A percentile compares a stretch with the other conserved stretches of the same genome.
Conservation (phyloP, 108 stramenopile genomes). For the Pseudonitzschia multistriata region DNA sequence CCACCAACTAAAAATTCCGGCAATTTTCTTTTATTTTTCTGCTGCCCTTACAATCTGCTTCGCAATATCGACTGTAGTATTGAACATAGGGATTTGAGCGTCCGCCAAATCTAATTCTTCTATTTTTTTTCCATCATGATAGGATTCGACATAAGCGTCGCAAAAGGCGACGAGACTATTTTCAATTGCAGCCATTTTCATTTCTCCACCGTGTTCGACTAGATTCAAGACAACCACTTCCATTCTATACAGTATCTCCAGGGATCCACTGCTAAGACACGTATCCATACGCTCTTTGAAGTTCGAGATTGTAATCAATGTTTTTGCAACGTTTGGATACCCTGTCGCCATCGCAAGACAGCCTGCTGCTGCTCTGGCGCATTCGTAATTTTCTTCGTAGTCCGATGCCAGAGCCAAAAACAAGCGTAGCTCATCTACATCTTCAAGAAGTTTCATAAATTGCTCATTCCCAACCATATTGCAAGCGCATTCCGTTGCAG, state of each 20-base stretch:
- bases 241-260: conserved; percentile 85
- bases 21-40: background rate
- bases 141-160: conserved; percentile 61
- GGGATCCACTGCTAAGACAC: conserved; percentile 65
- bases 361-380: conserved; percentile 85
- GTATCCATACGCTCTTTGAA: conserved; percentile 55
- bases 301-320: conserved; percentile 45
- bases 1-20: background rate
- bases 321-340: conserved; percentile 53
- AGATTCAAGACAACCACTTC: conserved; percentile 64
- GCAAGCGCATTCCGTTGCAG: conserved; percentile 93
- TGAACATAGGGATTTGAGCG: conserved; percentile 48
- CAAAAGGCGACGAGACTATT: conserved; percentile 74
- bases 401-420: conserved; percentile 89
- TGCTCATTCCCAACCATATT: conserved; percentile 86
- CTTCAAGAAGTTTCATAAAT: conserved; percentile 69
- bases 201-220: conserved; percentile 61
- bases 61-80: conserved; percentile 65
- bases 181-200: conserved; percentile 41
- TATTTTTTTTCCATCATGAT: conserved; percentile 55
- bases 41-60: conserved; percentile 50
- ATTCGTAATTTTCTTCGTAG: conserved; percentile 70
- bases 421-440: conserved; percentile 79
- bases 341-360: conserved; percentile 83
- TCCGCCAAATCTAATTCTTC: conserved; percentile 57